Conservation (phyloP, 805 yeast species). For the Metschnikowia lachancei region DNA sequence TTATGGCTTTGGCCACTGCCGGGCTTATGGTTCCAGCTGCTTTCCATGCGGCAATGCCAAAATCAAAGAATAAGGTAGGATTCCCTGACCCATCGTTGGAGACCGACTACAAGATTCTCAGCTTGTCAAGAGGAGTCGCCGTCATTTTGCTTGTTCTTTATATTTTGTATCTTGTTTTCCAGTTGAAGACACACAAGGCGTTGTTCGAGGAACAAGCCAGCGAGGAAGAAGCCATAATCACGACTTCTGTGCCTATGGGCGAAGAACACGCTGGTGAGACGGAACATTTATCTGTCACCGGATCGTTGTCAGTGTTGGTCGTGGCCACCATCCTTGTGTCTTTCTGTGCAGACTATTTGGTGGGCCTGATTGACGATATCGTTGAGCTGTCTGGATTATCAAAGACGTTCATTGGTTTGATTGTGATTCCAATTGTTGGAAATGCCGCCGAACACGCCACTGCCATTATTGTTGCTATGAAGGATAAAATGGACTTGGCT, state of each 20-base stretch:
- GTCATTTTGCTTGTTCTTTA: slow-evolving; percentile 75
- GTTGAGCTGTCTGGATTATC: slow-evolving; percentile 83
- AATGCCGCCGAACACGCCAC: slow-evolving; percentile 99
- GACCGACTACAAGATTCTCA: slow-evolving; percentile 52
- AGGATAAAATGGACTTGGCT: slow-evolving; percentile 96
- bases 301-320: slow-evolving; percentile 56
- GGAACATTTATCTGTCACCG: slow-evolving; percentile 48
- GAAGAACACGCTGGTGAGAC: slow-evolving; percentile 16
- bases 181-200: slow-evolving; percentile 78
- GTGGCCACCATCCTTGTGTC: slow-evolving; percentile 77
- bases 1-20: slow-evolving; percentile 86
- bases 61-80: slow-evolving; percentile 34
- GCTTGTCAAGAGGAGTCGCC: slow-evolving; percentile 82
- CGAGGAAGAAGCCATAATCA: slow-evolving; percentile 41
- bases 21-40: slow-evolving; percentile 95
- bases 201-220: slow-evolving; percentile 61
- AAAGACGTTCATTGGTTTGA: slow-evolving; percentile 91
- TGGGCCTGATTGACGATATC: slow-evolving; percentile 87
- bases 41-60: slow-evolving; percentile 76
- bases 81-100: slow-evolving; percentile 39
- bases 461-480: slow-evolving; percentile 90
- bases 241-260: slow-evolving; percentile 28
- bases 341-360: slow-evolving; percentile 88
- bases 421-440: slow-evolving; percentile 94
- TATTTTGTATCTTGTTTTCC: slow-evolving; percentile 77